phyloP scores from a whole-genome alignment of 1,284 basidiomycete genomes.

The Puccinia hordei region DNA sequence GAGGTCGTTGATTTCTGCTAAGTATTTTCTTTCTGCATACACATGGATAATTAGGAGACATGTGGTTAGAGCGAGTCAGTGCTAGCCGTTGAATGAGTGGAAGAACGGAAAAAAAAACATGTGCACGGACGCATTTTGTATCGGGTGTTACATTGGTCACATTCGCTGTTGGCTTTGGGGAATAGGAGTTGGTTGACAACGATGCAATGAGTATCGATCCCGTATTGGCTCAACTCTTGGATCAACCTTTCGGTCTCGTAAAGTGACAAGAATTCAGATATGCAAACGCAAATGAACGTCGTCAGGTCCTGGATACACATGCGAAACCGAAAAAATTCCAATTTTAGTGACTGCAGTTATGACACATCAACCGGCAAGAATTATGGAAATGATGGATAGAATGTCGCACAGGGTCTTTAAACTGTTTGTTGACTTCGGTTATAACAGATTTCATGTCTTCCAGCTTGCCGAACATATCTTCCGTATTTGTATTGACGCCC shows the following conservation, averaged over 20 bases:
- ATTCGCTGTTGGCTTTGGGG: constrained; percentile 85
- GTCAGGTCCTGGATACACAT: constrained; percentile 1
- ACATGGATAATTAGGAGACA: not conserved
- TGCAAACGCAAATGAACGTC: constrained; percentile 91
- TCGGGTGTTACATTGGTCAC: constrained; percentile 90
- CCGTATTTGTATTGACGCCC: constrained; percentile 80
- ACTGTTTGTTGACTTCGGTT: constrained; percentile 98
- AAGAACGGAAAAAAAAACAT: not conserved
- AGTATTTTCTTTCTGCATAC: constrained; percentile 76
- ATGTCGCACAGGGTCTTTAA: constrained; percentile 86
- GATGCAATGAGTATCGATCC: constrained; percentile 98
- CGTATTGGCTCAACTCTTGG: constrained; percentile 91
- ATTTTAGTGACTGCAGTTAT: not conserved
- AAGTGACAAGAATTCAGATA: constrained; percentile 94
- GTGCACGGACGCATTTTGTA: constrained; percentile 76
- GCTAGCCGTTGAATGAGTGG: not conserved
- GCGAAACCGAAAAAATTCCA: not conserved
- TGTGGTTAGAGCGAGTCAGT: not conserved
- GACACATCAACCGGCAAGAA: not conserved
- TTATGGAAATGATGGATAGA: not conserved
- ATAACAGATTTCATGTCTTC: constrained; percentile 96
- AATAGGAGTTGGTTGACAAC: constrained; percentile 96
- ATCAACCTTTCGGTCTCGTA: constrained; percentile 98
- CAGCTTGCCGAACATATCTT: constrained; percentile 97
- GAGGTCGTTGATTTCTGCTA: constrained; percentile 87